phyloP scores from a whole-genome alignment of 805 yeast genomes.

The Hanseniaspora nectarophila region DNA sequence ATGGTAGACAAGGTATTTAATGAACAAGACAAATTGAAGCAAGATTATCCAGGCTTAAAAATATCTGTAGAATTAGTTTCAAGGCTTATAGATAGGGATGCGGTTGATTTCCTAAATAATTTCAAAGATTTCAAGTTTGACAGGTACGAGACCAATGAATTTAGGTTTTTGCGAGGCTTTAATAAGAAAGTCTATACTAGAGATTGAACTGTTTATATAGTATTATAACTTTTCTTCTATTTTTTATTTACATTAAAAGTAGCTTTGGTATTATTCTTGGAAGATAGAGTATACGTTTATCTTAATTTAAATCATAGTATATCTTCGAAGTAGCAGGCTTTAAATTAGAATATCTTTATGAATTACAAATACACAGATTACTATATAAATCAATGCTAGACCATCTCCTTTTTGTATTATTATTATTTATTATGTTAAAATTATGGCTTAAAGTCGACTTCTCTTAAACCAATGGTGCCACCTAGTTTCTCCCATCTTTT shows the following conservation, averaged over 20 bases:
- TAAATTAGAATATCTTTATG: too few species aligned
- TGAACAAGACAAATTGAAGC: not conserved
- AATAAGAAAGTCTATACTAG: not conserved
- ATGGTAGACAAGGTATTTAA: not conserved
- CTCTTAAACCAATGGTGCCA: conserved; percentile 41
- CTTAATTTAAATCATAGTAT: too few species aligned
- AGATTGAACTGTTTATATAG: not conserved
- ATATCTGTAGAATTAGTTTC: not conserved
- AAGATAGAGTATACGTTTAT: too few species aligned
- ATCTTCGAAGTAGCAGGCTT: too few species aligned
- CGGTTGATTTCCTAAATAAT: not conserved
- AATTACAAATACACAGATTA: too few species aligned
- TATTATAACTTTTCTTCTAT: not conserved
- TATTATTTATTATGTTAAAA: too few species aligned
- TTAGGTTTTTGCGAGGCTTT: not conserved
- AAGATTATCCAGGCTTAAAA: not conserved
- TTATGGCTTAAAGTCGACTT: conserved; percentile 36
- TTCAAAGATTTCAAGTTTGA: conserved; percentile 7
- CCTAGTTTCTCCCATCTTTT: conserved; percentile 33
- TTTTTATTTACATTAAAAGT: not conserved
- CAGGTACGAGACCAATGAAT: not conserved
- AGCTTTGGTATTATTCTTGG: too few species aligned
- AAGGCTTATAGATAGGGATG: not conserved
- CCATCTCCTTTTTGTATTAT: too few species aligned
- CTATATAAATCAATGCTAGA: too few species aligned